Evolutionary conservation across 23 red algal species (phyloP), one percentile per base, ranked within the genome.

Genomic region (Chondrus crispus): DNA sequence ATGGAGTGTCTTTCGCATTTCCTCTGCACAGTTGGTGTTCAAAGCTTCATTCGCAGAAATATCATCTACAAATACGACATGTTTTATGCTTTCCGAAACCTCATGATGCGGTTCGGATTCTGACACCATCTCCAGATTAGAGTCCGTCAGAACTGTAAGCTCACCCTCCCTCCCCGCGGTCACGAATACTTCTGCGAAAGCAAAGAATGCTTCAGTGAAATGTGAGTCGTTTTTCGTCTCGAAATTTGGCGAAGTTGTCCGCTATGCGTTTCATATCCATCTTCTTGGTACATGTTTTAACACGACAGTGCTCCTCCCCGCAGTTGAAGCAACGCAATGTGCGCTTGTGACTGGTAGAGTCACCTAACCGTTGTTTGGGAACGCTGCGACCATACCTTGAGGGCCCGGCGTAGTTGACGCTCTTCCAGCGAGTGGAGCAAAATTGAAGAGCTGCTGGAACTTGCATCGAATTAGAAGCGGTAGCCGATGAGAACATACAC

Each of bases 231-330:
- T 82, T 82, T 9, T 50, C 22, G 22, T 49, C 51, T n/a, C 54
- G 54, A 51, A 57, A 82, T 6, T 37, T 8, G 11, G 49, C 77
- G n/a, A 57, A 41, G 49, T 82, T 82, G 9, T 16, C 26, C 5
- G 77, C 77, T n/a, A 82, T 55, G 54, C 49, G 77, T 19, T 57
- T 38, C 6, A 82, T 41, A 55, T 82, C 36, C 22, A 82, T 50
- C 13, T 19, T 2, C 42, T 55, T 16, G 11, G 49, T 22, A 51
- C 47, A 82, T 3, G 24, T 50, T 35, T 50, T 57, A 16, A 82
- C 48, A 54, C 77, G 14, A 35, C 46, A 82, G 2, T 33, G 22
- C 28, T 57, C 10, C 12, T 58, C 37, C 5, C 48, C 49, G 33
- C 77, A 82, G 77, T 82, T 82, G 51, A 82, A 82, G 49, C 77